Conservation (phyloP, 2,329 filamentous ascomycete genomes). For the Colletotrichum sp. region DNA sequence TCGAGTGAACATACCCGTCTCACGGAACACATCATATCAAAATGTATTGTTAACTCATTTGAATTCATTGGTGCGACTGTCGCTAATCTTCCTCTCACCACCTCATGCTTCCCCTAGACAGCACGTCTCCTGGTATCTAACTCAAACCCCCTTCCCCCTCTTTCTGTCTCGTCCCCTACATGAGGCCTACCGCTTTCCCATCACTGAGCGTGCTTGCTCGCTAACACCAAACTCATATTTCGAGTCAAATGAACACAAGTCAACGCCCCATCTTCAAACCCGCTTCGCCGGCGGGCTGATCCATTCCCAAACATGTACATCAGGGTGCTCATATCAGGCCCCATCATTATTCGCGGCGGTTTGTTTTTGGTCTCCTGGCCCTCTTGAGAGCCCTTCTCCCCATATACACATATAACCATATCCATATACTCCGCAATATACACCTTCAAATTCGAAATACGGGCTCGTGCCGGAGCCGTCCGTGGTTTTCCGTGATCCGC, state of each 20-base stretch:
- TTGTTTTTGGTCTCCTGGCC: not conserved
- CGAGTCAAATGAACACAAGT: not conserved
- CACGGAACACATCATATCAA: not conserved
- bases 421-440: not conserved
- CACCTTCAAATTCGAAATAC: not conserved
- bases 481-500: conserved; percentile 6
- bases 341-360: not conserved
- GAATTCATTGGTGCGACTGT: conserved; percentile 4
- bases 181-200: not conserved
- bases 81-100: conserved; percentile 19
- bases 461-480: not conserved
- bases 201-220: not conserved
- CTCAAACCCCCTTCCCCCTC: not conserved
- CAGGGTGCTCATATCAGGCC: not conserved
- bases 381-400: not conserved
- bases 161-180: not conserved
- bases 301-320: not conserved
- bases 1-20: not conserved
- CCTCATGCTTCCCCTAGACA: conserved; percentile 1
- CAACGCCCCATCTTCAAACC: not conserved
- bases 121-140: not conserved
- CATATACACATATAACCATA: not conserved
- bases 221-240: not conserved
- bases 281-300: not conserved
- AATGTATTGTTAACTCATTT: not conserved